These are phyloP conservation scores for Verticillium albo-atrum DNA, from an alignment of 2,329 filamentous ascomycete species.

Conservation along the genomic window DNA sequence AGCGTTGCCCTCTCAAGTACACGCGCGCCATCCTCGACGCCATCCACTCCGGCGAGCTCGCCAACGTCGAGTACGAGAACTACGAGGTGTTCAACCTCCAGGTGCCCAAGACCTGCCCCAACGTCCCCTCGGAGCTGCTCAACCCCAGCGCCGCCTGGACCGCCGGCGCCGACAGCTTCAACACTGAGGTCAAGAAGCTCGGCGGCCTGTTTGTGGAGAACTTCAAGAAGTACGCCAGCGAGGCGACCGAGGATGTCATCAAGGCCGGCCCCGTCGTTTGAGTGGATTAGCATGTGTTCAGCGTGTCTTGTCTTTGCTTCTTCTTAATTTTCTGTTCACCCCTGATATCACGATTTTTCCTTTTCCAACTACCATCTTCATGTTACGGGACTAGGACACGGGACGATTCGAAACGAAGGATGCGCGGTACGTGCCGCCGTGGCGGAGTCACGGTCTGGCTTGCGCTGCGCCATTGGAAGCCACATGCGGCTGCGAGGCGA, in stretches of 20 bases:
- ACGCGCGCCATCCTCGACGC: constrained; percentile 97
- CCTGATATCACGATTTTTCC: background rate
- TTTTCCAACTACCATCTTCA: background rate
- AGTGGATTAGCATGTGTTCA: background rate
- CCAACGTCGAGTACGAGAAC: constrained; percentile 86
- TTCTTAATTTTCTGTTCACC: constrained; percentile 4
- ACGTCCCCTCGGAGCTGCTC: constrained; percentile 85
- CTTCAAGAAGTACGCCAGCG: constrained; percentile 90
- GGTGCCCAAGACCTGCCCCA: constrained; percentile 87
- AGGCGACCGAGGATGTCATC: constrained; percentile 77
- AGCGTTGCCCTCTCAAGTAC: constrained; percentile 97
- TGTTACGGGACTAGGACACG: background rate
- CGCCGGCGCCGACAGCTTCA: constrained; percentile 74
- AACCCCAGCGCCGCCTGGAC: constrained; percentile 96
- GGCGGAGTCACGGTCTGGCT: constrained; percentile 1
- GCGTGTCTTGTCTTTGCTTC: constrained; percentile 3
- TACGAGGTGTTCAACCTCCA: constrained; percentile 96
- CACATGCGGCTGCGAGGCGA: background rate
- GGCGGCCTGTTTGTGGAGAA: constrained; percentile 89
- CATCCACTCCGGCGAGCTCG: constrained; percentile 95
- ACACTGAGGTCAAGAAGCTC: constrained; percentile 84
- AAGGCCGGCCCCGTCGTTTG: constrained; percentile 52
- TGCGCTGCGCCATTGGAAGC: constrained; percentile 1
- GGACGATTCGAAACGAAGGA: background rate
- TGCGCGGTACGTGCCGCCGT: constrained; percentile 1